A percentile compares a stretch with the other conserved stretches of the same genome.
Evolutionary conservation across 1,284 basidiomycete genomes (phyloP).

Genomic region (Vanrija sp.): DNA sequence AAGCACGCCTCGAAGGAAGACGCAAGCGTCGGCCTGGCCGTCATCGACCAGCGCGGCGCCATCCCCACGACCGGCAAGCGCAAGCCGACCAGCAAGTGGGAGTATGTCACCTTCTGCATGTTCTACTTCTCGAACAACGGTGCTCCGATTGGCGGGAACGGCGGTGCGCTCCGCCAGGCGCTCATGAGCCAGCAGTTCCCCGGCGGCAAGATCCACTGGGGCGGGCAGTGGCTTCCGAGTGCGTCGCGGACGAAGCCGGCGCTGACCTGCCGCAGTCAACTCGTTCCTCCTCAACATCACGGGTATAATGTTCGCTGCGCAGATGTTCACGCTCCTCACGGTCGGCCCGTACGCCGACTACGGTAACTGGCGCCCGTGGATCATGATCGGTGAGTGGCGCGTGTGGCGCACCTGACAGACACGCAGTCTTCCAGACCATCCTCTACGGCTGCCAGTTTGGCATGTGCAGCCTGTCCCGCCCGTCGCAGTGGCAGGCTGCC

Average conservation of each 20-base stretch:
- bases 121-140: conserved; percentile 1
- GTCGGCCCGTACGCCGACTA: conserved; percentile 17
- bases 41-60: conserved; percentile 5
- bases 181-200: conserved; percentile 2
- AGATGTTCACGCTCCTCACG: conserved; percentile 10
- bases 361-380: conserved; percentile 15
- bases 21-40: conserved; percentile 5
- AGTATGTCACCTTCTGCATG: conserved; percentile 6
- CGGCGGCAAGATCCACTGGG: conserved; percentile 2
- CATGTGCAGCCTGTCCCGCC: conserved; percentile 5
- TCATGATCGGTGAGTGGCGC: conserved; percentile 10
- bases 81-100: conserved; percentile 4
- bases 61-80: conserved; percentile 10
- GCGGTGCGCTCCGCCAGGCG: conserved; percentile 1
- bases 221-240: not conserved
- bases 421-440: not conserved
- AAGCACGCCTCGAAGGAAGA: too few species aligned
- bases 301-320: conserved; percentile 20
- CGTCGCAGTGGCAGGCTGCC: conserved; percentile 12
- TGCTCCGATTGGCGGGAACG: not conserved
- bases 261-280: conserved; percentile 3
- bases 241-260: not conserved
- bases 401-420: not conserved
- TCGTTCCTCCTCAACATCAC: conserved; percentile 18
- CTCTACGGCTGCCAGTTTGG: conserved; percentile 10